These are phyloP conservation scores for Epichloe amarillans DNA, from an alignment of 2,329 filamentous ascomycete species.

Conservation along the genomic window DNA sequence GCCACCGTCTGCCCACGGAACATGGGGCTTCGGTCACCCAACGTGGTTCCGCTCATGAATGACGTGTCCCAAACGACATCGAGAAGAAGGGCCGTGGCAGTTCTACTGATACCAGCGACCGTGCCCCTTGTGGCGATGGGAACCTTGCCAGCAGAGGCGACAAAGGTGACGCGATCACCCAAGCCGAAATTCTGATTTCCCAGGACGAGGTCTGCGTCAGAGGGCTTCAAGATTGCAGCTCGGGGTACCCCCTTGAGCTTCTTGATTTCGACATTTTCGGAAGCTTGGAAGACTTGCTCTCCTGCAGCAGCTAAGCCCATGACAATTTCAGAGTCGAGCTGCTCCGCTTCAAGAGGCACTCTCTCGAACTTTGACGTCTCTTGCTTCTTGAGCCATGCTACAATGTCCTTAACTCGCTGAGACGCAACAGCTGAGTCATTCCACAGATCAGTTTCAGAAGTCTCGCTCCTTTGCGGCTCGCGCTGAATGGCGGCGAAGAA, in stretches of 20 bases:
- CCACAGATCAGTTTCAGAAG: constrained; percentile 78
- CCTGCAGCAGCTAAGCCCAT: constrained; percentile 65
- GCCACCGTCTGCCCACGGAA: constrained; percentile 92
- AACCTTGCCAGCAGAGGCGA: constrained; percentile 84
- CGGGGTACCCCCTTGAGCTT: constrained; percentile 75
- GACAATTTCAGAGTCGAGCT: constrained; percentile 85
- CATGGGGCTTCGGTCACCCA: constrained; percentile 78
- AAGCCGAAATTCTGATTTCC: constrained; percentile 71
- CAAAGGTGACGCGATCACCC: constrained; percentile 87
- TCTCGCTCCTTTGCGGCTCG: constrained; percentile 76
- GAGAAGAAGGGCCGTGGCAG: constrained; percentile 65
- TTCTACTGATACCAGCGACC: constrained; percentile 87
- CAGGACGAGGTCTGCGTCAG: constrained; percentile 86
- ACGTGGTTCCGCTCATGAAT: constrained; percentile 93
- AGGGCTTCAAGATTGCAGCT: constrained; percentile 79
- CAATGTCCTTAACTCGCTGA: constrained; percentile 82
- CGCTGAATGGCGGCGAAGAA: constrained; percentile 82
- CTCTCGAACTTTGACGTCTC: constrained; percentile 87
- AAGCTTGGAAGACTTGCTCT: constrained; percentile 44
- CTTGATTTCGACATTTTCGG: constrained; percentile 44
- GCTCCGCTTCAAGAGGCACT: constrained; percentile 92
- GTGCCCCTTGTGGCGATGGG: constrained; percentile 86
- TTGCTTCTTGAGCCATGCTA: constrained; percentile 79
- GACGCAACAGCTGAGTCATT: constrained; percentile 56
- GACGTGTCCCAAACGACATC: constrained; percentile 89